phyloP scores from a whole-genome alignment of 257 asterid genomes.

The Solanum medicagineum region DNA sequence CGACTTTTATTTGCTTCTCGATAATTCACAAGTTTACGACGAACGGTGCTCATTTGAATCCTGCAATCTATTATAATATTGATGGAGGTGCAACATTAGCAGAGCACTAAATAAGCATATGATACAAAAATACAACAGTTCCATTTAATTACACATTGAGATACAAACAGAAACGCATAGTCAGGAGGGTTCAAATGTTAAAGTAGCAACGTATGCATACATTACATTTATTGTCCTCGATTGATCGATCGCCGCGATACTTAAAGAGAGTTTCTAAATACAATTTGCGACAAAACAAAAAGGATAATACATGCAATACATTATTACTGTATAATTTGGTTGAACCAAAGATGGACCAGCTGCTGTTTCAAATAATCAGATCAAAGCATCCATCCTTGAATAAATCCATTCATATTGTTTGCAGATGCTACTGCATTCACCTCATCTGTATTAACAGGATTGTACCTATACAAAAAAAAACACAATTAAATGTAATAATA shows the following conservation, averaged over 20 bases:
- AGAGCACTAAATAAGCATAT: neutral
- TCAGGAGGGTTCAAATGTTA: neutral
- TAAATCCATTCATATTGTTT: conserved; percentile 12
- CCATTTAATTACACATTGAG: neutral
- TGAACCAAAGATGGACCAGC: neutral
- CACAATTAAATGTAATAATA: neutral
- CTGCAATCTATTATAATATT: neutral
- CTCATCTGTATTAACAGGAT: conserved; percentile 2
- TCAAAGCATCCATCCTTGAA: conserved; percentile 14
- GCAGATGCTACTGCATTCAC: neutral
- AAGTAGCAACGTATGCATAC: neutral
- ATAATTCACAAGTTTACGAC: neutral
- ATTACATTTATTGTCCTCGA: neutral
- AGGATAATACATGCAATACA: neutral
- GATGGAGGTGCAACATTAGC: neutral
- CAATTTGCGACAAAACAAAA: neutral
- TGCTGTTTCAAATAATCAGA: neutral
- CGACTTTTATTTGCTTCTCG: neutral
- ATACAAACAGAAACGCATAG: neutral
- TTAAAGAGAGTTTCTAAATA: neutral
- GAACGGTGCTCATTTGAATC: neutral
- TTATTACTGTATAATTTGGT: neutral
- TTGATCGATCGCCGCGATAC: neutral
- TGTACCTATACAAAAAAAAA: neutral
- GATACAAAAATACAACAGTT: neutral